Evolutionary conservation across 805 yeast species (phyloP), one percentile per base, ranked within the genome.

Genomic region (Candida nemodendra): DNA sequence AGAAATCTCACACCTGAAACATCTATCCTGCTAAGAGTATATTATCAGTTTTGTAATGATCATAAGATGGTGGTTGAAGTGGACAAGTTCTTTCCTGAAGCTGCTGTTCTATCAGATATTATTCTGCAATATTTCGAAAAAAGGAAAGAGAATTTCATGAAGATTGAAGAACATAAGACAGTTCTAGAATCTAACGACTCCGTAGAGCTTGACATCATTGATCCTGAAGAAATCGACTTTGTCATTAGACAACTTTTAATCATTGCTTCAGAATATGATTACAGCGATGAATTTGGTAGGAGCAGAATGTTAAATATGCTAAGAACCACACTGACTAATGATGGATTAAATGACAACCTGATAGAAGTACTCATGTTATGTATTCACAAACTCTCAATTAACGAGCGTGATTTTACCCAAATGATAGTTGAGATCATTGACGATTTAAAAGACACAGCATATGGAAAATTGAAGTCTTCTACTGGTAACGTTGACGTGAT

Each of bases 271-370:
- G 75, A 76, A 26, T 84, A 83, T 54, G 98, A 93, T 58, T 88
- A 78, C 53, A 82, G 88, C 50, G 97, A 93, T 65, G 96, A 90
- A 59, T 75, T 84, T 32, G 96, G 97, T 15, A 76, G 96, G 54
- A 74, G 95, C 57, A 78, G 79, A 30, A 78, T 88, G 77, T 63
- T 84, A 27, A 72, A 68, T 21, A 69, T 77, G 2, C 61, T 81
- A 4, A 70, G 87, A 65, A 67, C 76, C 16, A 66, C 80, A n/a
- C 64, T 84, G 40, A 71, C 81, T 1, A 70, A 74, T 28, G 82
- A 78, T 36, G 67, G 72, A 12, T 65, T 84, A 18, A 61, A 77
- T 2, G 87, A 78, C 40, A 55, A 64, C 5, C 64, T 80, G 21
- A 71, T 79, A 18, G 72, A 73, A 26, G 68, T 75, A 9, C 71